Evolutionary conservation across 2,329 filamentous ascomycete species (phyloP), one percentile per base, ranked within the genome.

Genomic region (Incumbomyces delicatus): DNA sequence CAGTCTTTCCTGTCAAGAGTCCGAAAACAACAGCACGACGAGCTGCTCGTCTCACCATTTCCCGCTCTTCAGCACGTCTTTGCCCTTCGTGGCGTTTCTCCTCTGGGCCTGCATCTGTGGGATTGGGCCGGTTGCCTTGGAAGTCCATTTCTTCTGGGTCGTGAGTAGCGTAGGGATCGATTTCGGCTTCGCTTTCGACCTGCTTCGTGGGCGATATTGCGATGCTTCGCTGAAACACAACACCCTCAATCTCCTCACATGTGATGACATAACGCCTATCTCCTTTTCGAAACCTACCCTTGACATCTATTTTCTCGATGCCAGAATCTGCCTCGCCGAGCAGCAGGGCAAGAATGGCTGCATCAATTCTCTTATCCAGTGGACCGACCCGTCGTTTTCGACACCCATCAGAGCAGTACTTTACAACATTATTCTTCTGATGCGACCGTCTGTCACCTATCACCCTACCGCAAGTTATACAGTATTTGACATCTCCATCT

Each of bases 321-420:
- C 65, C 49, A 53, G 61, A 44, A 38, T 55, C 14, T 46, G 58
- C 32, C 54, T 59, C 56, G 36, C 58, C 67, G 20, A 66, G 61
- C 2, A 71, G 57, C 1, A 69, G 51, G 2, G 61, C 60, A 8
- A 48, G 47, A 29, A 50, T 53, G 6, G 31, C 41, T 27, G 16
- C 32, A 41, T 80, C 76, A 36, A 80, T 76, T 47, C 70, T 68
- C 2, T 67, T 65, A 53, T 79, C 77, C 12, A 70, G 50, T 6
- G 64, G 64, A 0, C 69, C 66, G 0, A 72, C 73, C 55, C 77
- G 79, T 32, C 67, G 66, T 30, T 65, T 66, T 16, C 74, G 66
- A 53, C 77, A 81, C 32, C 72, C 64, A 38, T 70, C 64, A 0
- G 76, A 80, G 62, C 77, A 80, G 63, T 78, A 81, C 51, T 77